Conservation (phyloP, 208 protist species). For the Balamuthia mandrillaris region DNA sequence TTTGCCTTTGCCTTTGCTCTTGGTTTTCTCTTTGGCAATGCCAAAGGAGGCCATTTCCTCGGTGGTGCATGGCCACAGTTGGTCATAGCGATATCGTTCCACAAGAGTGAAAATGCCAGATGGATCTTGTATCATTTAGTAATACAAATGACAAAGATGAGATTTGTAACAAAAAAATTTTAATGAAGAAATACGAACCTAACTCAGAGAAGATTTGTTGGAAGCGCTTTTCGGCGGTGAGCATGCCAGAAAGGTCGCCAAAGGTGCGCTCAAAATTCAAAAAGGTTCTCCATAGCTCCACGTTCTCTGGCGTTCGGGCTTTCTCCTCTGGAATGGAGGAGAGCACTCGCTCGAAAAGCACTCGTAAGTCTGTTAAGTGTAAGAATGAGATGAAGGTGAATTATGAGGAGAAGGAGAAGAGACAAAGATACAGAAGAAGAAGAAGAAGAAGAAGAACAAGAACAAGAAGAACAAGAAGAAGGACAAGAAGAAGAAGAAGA, state of each 20-base stretch:
- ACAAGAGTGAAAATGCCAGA: neutral
- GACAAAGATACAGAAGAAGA: neutral
- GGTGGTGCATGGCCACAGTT: neutral
- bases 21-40: neutral
- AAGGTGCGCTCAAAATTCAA: neutral
- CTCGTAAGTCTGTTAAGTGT: slow-evolving; percentile 10
- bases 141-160: neutral
- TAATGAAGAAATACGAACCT: neutral
- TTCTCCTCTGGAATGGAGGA: neutral
- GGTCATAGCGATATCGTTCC: neutral
- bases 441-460: neutral
- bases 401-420: too few relatives aligned
- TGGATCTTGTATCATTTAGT: neutral
- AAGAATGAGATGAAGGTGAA: too few relatives aligned
- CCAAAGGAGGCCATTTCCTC: neutral
- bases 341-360: neutral
- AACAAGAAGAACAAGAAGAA: neutral
- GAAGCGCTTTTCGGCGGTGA: neutral
- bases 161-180: too few relatives aligned
- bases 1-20: too few relatives aligned
- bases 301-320: neutral
- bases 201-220: neutral
- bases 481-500: too few relatives aligned
- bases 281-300: neutral
- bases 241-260: neutral